These are phyloP conservation scores for Wickerhamiella cacticola DNA, from an alignment of 805 yeast genomes.

Conservation along the genomic window DNA sequence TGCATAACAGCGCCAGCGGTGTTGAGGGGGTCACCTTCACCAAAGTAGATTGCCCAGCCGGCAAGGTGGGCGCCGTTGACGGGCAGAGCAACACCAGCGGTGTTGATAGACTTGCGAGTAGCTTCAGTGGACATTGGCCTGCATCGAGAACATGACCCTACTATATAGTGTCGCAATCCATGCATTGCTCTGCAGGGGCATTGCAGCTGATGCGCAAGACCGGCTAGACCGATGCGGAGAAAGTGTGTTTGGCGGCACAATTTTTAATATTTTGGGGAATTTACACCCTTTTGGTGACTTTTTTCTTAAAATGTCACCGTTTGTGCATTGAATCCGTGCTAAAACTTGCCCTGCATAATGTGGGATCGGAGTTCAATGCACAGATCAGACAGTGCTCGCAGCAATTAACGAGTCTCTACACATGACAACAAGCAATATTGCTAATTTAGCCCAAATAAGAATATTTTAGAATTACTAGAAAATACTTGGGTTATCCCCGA, in stretches of 20 bases:
- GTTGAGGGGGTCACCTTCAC: constrained; percentile 10
- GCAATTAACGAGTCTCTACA: not conserved
- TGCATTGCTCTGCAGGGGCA: constrained; percentile 5
- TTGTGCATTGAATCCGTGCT: no score
- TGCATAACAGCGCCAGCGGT: constrained; percentile 3
- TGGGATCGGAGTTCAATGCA: not conserved
- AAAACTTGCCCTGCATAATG: no score
- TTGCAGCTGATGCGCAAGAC: not conserved
- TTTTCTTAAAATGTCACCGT: no score
- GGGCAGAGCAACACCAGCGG: constrained; percentile 8
- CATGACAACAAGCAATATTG: no score
- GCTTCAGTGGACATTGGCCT: constrained; percentile 2
- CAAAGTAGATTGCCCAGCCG: constrained; percentile 10
- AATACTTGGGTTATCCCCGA: no score
- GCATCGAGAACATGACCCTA: not conserved
- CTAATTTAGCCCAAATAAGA: not conserved
- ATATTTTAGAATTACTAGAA: no score
- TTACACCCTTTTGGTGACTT: no score
- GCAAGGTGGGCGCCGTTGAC: constrained; percentile 5
- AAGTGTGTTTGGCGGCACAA: no score
- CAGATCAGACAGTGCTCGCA: not conserved
- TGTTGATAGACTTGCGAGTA: constrained; percentile 1
- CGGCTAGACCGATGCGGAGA: not conserved
- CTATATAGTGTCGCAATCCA: not conserved
- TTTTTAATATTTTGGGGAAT: not conserved